phyloP scores from a whole-genome alignment of 2,329 filamentous ascomycete genomes.

The Curvularia verruculosa region DNA sequence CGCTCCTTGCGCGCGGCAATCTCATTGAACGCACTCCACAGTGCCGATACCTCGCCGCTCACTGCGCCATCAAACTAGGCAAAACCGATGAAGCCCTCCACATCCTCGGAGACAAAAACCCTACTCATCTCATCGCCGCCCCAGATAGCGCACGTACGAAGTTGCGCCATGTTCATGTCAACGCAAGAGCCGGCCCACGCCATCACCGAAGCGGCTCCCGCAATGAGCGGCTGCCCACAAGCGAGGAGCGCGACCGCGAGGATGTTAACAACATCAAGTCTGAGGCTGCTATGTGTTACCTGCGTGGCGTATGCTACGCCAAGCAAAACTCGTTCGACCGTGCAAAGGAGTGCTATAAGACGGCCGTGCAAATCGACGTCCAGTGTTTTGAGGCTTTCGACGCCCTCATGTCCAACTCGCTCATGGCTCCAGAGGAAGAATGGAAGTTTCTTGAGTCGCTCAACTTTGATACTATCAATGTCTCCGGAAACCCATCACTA shows the following conservation, averaged over 20 bases:
- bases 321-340: slow-evolving; percentile 97
- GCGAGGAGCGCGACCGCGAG: slow-evolving; percentile 69
- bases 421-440: slow-evolving; percentile 88
- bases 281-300: slow-evolving; percentile 96
- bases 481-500: slow-evolving; percentile 67
- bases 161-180: slow-evolving; percentile 68
- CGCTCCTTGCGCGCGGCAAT: slow-evolving; percentile 83
- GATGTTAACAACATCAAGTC: slow-evolving; percentile 79
- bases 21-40: slow-evolving; percentile 81
- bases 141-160: slow-evolving; percentile 71
- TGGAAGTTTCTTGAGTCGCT: slow-evolving; percentile 87
- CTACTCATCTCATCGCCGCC: slow-evolving; percentile 80
- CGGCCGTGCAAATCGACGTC: slow-evolving; percentile 93
- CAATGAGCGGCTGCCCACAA: slow-evolving; percentile 61
- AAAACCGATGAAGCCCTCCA: slow-evolving; percentile 87
- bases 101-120: slow-evolving; percentile 89
- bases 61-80: slow-evolving; percentile 91
- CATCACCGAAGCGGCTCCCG: slow-evolving; percentile 53
- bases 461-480: slow-evolving; percentile 83
- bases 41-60: slow-evolving; percentile 89
- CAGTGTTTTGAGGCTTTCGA: slow-evolving; percentile 99
- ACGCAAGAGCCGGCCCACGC: slow-evolving; percentile 55
- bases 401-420: slow-evolving; percentile 93
- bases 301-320: slow-evolving; percentile 90
- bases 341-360: slow-evolving; percentile 98